Conservation (phyloP, 2,329 filamentous ascomycete species). For the Colletotrichum sp. region DNA sequence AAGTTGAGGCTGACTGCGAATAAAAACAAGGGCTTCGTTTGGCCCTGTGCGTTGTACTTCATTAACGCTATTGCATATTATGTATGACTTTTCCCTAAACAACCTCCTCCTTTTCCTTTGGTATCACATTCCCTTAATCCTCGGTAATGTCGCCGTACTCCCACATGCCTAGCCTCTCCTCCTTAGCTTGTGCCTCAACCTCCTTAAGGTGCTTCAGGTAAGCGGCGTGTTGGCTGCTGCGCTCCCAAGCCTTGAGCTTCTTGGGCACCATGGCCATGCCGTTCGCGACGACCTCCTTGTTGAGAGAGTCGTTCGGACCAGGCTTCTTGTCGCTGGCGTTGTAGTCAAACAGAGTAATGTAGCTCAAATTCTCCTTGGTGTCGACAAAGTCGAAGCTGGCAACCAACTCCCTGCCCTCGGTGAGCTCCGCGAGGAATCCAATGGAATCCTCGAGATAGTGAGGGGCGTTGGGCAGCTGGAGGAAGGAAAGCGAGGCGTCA, state of each 20-base stretch:
- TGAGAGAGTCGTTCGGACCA: conserved; percentile 78
- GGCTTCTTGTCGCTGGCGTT: conserved; percentile 60
- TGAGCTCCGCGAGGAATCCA: conserved; percentile 75
- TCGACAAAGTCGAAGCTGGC: conserved; percentile 89
- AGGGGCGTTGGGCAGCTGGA: conserved; percentile 82
- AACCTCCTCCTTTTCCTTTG: not conserved
- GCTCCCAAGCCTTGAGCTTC: conserved; percentile 93
- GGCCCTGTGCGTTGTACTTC: not conserved
- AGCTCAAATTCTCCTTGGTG: conserved; percentile 77
- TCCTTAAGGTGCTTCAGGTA: conserved; percentile 75
- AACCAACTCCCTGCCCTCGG: conserved; percentile 78
- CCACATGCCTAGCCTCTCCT: conserved; percentile 86
- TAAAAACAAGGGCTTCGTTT: not conserved
- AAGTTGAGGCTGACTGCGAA: not conserved
- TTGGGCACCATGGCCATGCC: conserved; percentile 90
- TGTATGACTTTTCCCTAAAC: conserved; percentile 2
- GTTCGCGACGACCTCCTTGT: conserved; percentile 82
- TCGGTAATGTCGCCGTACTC: conserved; percentile 98
- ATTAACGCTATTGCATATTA: conserved; percentile 16
- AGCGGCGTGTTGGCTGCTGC: conserved; percentile 69
- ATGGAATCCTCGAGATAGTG: conserved; percentile 88
- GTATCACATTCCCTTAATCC: conserved; percentile 58
- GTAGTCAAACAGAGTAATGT: conserved; percentile 88
- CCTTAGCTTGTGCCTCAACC: conserved; percentile 80
- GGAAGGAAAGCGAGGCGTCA: conserved; percentile 85